Percentiles rank a stretch among this genome's conserved stretches.
These are phyloP conservation scores for Cryptosporidium ryanae DNA, from an alignment of 169 alveolate genomes.

Conservation along the genomic window DNA sequence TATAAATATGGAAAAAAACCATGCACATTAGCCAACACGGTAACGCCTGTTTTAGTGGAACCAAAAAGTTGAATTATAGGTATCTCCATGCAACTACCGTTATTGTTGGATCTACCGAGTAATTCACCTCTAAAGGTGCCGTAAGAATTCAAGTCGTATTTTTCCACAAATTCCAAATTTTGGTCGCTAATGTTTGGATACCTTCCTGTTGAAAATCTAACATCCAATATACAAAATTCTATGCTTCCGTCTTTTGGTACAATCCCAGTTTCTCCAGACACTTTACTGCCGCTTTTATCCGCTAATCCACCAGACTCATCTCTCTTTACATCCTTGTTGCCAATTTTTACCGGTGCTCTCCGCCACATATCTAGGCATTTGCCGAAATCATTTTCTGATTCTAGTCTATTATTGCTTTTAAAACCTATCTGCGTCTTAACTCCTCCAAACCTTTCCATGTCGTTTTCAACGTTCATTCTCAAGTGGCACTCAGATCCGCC, in stretches of 20 bases:
- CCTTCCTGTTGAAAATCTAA: constrained; percentile 49
- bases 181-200: constrained; percentile 5
- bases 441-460: not conserved
- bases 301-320: not conserved
- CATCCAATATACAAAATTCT: constrained; percentile 64
- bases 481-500: too few relatives aligned
- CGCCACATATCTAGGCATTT: constrained; percentile 43
- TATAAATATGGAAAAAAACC: constrained; percentile 66
- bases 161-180: constrained; percentile 7
- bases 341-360: not conserved
- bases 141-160: not conserved
- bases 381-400: not conserved
- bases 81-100: not conserved
- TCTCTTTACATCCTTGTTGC: not conserved
- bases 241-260: not conserved
- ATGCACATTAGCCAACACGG: constrained; percentile 34
- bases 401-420: not conserved
- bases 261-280: not conserved
- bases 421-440: constrained; percentile 24
- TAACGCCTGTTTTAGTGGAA: constrained; percentile 26
- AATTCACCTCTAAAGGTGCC: not conserved
- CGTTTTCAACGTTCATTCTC: not conserved
- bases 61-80: constrained; percentile 68
- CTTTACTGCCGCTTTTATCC: not conserved
- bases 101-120: not conserved